Percentiles rank a stretch among this genome's conserved stretches.
Conservation (phyloP, 106 monocot genomes). For the Dendrobium chrysotoxum region DNA sequence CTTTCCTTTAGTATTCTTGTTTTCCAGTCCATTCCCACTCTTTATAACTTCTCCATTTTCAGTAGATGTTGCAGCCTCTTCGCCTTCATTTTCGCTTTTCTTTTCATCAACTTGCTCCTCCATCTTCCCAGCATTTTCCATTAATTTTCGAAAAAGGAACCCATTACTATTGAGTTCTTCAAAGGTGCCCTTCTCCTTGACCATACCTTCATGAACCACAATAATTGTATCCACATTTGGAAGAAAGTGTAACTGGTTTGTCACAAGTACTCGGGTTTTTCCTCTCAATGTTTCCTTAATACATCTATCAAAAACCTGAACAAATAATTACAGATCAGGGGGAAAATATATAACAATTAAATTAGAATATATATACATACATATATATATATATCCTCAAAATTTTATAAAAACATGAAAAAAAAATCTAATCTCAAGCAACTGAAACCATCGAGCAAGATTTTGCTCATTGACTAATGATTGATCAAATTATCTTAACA, state of each 20-base stretch:
- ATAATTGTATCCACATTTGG: conserved; percentile 87
- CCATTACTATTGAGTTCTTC: conserved; percentile 77
- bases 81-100: conserved; percentile 19
- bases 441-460: not conserved
- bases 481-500: not conserved
- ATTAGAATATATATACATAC: not conserved
- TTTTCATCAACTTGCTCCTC: conserved; percentile 74
- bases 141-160: conserved; percentile 75
- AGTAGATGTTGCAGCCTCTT: conserved; percentile 20
- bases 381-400: too few relatives aligned
- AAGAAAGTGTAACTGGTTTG: conserved; percentile 98
- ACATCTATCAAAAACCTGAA: conserved; percentile 95
- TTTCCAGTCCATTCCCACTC: conserved; percentile 22
- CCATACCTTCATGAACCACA: conserved; percentile 85
- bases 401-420: not conserved
- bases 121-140: conserved; percentile 99
- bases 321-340: conserved; percentile 5
- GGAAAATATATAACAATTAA: not conserved
- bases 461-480: not conserved
- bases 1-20: conserved; percentile 36
- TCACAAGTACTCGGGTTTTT: conserved; percentile 97
- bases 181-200: conserved; percentile 96
- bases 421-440: not conserved
- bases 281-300: conserved; percentile 81
- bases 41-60: conserved; percentile 34